These are phyloP conservation scores for Termitomyces sp. DNA, from an alignment of 768 basidiomycete genomes.

Conservation along the genomic window DNA sequence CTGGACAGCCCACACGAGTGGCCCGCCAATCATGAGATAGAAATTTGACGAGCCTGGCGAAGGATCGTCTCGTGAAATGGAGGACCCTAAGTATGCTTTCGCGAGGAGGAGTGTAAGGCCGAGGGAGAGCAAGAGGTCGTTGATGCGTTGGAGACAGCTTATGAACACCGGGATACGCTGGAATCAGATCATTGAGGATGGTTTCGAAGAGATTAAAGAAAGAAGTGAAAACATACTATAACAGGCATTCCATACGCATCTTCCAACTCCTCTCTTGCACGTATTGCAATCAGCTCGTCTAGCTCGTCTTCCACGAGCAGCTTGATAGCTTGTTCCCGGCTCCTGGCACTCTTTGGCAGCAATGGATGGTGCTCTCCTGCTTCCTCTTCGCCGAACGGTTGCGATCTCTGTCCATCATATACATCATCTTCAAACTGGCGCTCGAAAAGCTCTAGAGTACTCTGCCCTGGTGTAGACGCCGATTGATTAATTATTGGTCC, in stretches of 20 bases:
- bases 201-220: background rate
- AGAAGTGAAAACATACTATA: slow-evolving; percentile 44
- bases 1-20: slow-evolving; percentile 42
- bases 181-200: background rate
- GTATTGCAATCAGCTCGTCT: slow-evolving; percentile 56
- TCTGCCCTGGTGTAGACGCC: background rate
- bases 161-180: slow-evolving; percentile 74
- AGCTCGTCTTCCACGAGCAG: slow-evolving; percentile 58
- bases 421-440: slow-evolving; percentile 13
- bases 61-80: slow-evolving; percentile 20
- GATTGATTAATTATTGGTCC: background rate
- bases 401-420: background rate
- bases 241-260: slow-evolving; percentile 75
- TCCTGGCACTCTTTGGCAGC: slow-evolving; percentile 15
- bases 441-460: slow-evolving; percentile 12
- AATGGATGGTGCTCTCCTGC: slow-evolving; percentile 31
- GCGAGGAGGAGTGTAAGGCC: slow-evolving; percentile 61
- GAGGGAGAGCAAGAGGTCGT: slow-evolving; percentile 63
- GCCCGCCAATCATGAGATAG: slow-evolving; percentile 33
- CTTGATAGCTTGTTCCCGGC: slow-evolving; percentile 15
- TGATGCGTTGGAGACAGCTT: slow-evolving; percentile 69
- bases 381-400: slow-evolving; percentile 4
- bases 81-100: slow-evolving; percentile 53
- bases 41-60: slow-evolving; percentile 19
- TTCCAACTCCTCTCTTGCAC: slow-evolving; percentile 70